Evolutionary conservation across 2,329 filamentous ascomycete genomes (phyloP), one percentile per base, ranked within the genome.

Genomic region (Sporothrix dimorphospora): DNA sequence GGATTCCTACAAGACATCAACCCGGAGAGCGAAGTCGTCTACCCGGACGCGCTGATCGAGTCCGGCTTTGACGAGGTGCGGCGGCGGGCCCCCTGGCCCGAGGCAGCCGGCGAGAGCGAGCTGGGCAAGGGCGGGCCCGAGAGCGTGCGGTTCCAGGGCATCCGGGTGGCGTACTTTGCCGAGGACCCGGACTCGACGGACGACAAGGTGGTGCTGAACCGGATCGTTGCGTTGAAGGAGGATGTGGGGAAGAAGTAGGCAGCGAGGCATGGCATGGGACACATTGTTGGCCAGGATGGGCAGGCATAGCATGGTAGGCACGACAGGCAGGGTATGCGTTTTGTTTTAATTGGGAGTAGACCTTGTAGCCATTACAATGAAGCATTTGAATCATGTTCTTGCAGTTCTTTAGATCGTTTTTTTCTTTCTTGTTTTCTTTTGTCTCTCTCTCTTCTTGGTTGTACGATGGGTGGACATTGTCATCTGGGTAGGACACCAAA

Each of bases 181-280:
- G 85, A 97, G 80, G 94, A 98, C 79, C 88, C 87, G 67, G 94
- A 97, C 77, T 92, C 90, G 73, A 92, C 89, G 0, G 88, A 89
- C 42, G 92, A 93, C n/a, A 93, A 91, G 80, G 85, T 97, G 75
- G 88, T 98, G 65, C 83, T 98, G 40, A 98, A 98, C 83, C 88
- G 94, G 69, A 98, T 98, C 78, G 94, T 98, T 27, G 93, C 92
- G 65, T 82, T 98, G 78, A 97, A 97, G 84, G 94, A 97, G 82
- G 93, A 97, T 79, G 83, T 88, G n/a, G 89, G 89, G 71, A 94
- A 94, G 85, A 82, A 76, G 65, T 74, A 69, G n/a, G 16, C 30
- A 34, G n/a, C n/a, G 2, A 24, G 24, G 4, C 14, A 34, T 1
- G 21, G 3, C 21, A 8, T 30, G 53, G 53, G 14, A 49, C 21